Base-by-base conservation (phyloP, 257 asterid species). In the Solanum chmielewskii region DNA sequence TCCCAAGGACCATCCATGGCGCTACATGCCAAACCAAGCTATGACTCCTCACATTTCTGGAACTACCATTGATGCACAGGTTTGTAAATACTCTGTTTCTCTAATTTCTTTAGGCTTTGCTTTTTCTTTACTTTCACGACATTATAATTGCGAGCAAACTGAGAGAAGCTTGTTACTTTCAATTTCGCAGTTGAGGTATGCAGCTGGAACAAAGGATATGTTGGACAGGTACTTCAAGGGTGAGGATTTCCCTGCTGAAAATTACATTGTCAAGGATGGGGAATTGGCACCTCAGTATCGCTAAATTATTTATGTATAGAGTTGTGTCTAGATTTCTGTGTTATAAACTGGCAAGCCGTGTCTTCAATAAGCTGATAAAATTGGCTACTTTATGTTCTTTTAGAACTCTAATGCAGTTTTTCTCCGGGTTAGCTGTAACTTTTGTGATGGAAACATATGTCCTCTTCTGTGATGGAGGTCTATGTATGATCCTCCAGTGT, bases 41-140 rank as follows among this genome's bases (percentile, higher is more conserved):
- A 97, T 97, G 99, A 97, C 99, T 80, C 99, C 99, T 80, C 99
- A 97, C 86, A 90, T 95, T 60, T 97, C 99, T 2, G 99, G 99
- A 82, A 97, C 99, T 31, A 97, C 99, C 78, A 97, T 97, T 56
- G 99, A 97, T 86, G 99, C 93, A 29, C 99, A 97, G 97, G 99
- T 97, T 81, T 49, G 89, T 60, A 31, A 74, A 21, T 23, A 60
- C 41, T 27, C 73, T 27, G 12, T 68, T 44, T 18, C 59, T 83
- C 52, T 27, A 33, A 25, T 77, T 41, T 16, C 64, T 56, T 5
- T 21, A 7, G 21, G 64, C 37, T 23, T 74, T 15, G 10, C 49
- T 15, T 10, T 15, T 45, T 33, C 56, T 39, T 25, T 29, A 20
- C 52, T 42, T 62, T 39, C n/a, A 45, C 9, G 39, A 80, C n/a